A percentile compares a stretch with the other conserved stretches of the same genome.
Evolutionary conservation across 2,329 filamentous ascomycete genomes (phyloP).

Genomic region (Fusarium udum): DNA sequence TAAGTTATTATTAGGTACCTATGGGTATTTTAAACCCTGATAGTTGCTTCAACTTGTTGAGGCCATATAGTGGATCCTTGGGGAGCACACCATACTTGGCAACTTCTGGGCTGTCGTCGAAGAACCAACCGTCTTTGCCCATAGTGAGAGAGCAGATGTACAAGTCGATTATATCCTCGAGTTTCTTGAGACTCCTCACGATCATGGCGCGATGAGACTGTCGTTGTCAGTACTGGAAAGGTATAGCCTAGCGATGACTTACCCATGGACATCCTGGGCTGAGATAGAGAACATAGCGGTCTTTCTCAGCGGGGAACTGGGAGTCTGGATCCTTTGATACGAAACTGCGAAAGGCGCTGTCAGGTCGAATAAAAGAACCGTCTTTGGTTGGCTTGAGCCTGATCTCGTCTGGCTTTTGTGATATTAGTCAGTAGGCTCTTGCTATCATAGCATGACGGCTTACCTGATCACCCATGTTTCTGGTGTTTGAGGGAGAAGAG

Average conservation of each 20-base stretch:
- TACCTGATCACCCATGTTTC: constrained; percentile 8
- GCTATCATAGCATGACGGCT: accelerated
- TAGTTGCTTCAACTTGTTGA: constrained; percentile 73
- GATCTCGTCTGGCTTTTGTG: not conserved
- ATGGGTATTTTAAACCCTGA: no score
- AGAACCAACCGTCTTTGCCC: constrained; percentile 65
- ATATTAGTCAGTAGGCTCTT: not conserved
- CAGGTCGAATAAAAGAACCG: constrained; percentile 62
- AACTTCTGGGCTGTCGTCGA: constrained; percentile 55
- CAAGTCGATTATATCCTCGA: constrained; percentile 74
- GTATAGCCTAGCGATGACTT: not conserved
- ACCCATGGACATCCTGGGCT: constrained; percentile 72
- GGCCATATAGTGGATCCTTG: constrained; percentile 70
- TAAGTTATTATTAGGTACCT: no score
- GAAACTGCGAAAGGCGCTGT: constrained; percentile 63
- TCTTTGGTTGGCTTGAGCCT: constrained; percentile 42
- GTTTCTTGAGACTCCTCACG: constrained; percentile 75
- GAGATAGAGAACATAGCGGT: constrained; percentile 70
- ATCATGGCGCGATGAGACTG: constrained; percentile 80
- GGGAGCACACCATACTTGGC: constrained; percentile 47
- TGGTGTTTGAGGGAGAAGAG: accelerated
- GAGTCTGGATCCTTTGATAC: constrained; percentile 62
- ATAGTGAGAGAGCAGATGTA: constrained; percentile 77
- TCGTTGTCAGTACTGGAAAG: not conserved
- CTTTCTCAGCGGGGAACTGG: constrained; percentile 66